Conservation (phyloP, 331 rosid genomes). For the Quercus lobata region DNA sequence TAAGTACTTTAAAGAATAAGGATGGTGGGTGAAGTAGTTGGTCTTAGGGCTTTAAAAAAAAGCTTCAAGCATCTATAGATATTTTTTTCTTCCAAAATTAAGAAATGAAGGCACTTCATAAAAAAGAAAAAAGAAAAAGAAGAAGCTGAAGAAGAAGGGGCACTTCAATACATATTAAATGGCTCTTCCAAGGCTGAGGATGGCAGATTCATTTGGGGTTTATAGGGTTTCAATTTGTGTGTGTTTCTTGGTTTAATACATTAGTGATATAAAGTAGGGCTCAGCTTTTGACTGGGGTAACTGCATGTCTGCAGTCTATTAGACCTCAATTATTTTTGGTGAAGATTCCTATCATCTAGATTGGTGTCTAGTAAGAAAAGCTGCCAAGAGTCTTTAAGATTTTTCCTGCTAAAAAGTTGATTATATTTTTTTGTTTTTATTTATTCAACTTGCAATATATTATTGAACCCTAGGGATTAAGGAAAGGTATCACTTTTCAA, state of each 20-base stretch:
- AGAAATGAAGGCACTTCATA: too few relatives aligned
- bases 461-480: too few relatives aligned
- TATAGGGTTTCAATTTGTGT: constrained; percentile 20
- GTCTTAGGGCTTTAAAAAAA: too few relatives aligned
- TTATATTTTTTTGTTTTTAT: neutral
- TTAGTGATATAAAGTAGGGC: constrained; percentile 22
- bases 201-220: constrained; percentile 16
- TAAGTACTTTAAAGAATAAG: too few relatives aligned
- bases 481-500: too few relatives aligned
- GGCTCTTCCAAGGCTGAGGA: constrained; percentile 8
- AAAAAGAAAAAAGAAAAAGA: too few relatives aligned
- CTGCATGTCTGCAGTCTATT: constrained; percentile 19
- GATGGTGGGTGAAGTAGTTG: too few relatives aligned
- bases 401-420: constrained; percentile 18
- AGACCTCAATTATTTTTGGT: constrained; percentile 43
- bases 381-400: neutral
- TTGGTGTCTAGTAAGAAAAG: neutral
- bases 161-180: too few relatives aligned
- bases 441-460: too few relatives aligned
- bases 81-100: too few relatives aligned
- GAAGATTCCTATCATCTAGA: constrained; percentile 35
- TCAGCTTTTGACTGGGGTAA: constrained; percentile 35
- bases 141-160: too few relatives aligned
- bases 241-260: constrained; percentile 11
- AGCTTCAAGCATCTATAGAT: too few relatives aligned